Base-by-base conservation (phyloP, 2,329 filamentous ascomycete species). In the Phyllosticta capitalensis region DNA sequence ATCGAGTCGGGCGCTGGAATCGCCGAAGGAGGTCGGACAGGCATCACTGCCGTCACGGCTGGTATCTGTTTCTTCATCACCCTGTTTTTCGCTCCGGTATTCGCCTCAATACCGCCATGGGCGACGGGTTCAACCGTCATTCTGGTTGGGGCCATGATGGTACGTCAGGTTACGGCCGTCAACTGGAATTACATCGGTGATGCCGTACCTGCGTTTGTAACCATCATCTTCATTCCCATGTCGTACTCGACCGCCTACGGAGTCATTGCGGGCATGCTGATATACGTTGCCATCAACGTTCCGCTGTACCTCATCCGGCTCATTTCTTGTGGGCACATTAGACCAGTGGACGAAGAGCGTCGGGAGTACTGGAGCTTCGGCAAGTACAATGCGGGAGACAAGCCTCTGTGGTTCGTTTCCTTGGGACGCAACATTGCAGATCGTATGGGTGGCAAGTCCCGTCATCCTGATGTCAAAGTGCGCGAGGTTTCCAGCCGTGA, bases 101-200 rank as follows among this genome's bases (percentile, higher is more conserved):
- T 95, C 68, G 90, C 90, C 5, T 92, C 88, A 0, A 94, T 95
- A 58, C 90, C 90, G 3, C 86, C 90, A 0, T 95, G 89, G 89
- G 90, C 90, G 2, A 95, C 90, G 0, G 90, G 90, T 55, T 91
- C 87, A 70, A 72, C 60, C 10, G 7, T 28, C 49, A 26, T 21
- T 19, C 22, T 72, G 67, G 71, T 75, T 56, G 90, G 90, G 17
- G 86, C 86, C 52, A 86, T 95, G 82, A 95, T 95, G 90, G 72
- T 73, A 65, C 71, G 84, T 82, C 67, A 83, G 83, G 65, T 83
- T 83, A 17, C 87, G 83, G 86, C 90, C 62, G 90, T 95, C 76
- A 95, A 95, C 76, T 95, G 90, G 90, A 78, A 79, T 48, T 95
- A 95, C 73, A 80, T 90, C 60, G 89, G 90, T 55, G 90, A 95